Base-by-base conservation (phyloP, 2,329 filamentous ascomycete genomes). In the Aspergillus niger region DNA sequence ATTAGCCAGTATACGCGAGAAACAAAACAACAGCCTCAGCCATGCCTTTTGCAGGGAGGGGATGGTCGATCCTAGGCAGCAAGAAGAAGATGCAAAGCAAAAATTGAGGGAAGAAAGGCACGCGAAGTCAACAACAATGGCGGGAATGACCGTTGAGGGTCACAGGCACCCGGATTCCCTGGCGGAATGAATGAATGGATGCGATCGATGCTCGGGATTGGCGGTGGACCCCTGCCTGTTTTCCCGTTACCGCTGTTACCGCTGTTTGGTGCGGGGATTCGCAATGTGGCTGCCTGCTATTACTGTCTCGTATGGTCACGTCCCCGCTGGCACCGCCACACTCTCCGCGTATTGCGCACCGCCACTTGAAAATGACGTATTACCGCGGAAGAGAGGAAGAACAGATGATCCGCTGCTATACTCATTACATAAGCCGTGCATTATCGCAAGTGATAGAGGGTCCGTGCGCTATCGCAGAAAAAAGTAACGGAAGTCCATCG, bases 401-500 rank as follows among this genome's bases (percentile, higher is more conserved):
- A 62, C 11, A 8, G 26, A 30, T 22, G 17, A 13, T 53, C 63
- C 57, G 57, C 6, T 3, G 20, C 2, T 6, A 30, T 20, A n/a
- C 22, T 6, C 28, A 5, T 60, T 60, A 62, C 55, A 55, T 63
- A 62, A 63, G 41, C 39, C 36, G 30, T 48, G 32, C 13, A 48
- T 57, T 60, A 62, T 63, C 61, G n/a, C n/a, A 38, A 38, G 58
- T 55, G 54, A 55, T 32, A 11, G 26, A 8, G 39, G 66, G 66
- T 57, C 63, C 61, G 65, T 67, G 66, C 66, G 65, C 55, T 63
- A 63, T 66, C 63, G 61, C 63, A 63, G 64, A 61, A 56, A 67
- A 59, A 61, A 59, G 56, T 49, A 30, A 28, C 20, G 20, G 57
- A 63, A 58, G 60, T 22, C 38, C 36, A 50, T 43, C 7, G 39